phyloP scores from a whole-genome alignment of 257 asterid species.

The Solanum chilense region DNA sequence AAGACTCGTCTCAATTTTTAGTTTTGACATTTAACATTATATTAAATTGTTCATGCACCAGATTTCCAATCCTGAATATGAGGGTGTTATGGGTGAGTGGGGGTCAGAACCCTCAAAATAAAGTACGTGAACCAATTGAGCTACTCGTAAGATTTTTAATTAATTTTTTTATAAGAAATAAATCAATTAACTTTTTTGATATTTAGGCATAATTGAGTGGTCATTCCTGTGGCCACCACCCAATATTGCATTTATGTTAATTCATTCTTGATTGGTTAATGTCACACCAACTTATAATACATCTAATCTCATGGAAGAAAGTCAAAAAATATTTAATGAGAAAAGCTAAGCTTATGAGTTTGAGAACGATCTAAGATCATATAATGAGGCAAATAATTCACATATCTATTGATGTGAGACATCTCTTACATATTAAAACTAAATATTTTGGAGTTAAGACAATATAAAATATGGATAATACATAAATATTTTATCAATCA shows the following conservation, averaged over 20 bases:
- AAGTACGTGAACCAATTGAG: too few species aligned
- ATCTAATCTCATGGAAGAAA: background rate
- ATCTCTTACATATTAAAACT: background rate
- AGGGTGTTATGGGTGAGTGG: background rate
- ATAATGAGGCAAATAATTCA: background rate
- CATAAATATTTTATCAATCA: too few species aligned
- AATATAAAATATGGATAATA: background rate
- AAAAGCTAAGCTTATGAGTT: background rate
- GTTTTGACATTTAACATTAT: background rate
- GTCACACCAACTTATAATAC: background rate
- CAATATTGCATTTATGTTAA: background rate
- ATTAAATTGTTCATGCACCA: background rate
- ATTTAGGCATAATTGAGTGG: background rate
- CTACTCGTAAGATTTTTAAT: fast-evolving
- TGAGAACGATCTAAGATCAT: background rate
- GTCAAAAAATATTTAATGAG: background rate
- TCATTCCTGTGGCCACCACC: background rate
- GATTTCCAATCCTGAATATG: background rate
- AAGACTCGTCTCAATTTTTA: background rate
- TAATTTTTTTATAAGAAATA: background rate
- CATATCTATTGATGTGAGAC: background rate
- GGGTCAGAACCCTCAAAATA: background rate
- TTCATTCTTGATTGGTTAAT: background rate
- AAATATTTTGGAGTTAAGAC: background rate
- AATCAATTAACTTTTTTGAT: background rate